phyloP scores from a whole-genome alignment of 441 rosid genomes.

The Adansonia rubrostipa region DNA sequence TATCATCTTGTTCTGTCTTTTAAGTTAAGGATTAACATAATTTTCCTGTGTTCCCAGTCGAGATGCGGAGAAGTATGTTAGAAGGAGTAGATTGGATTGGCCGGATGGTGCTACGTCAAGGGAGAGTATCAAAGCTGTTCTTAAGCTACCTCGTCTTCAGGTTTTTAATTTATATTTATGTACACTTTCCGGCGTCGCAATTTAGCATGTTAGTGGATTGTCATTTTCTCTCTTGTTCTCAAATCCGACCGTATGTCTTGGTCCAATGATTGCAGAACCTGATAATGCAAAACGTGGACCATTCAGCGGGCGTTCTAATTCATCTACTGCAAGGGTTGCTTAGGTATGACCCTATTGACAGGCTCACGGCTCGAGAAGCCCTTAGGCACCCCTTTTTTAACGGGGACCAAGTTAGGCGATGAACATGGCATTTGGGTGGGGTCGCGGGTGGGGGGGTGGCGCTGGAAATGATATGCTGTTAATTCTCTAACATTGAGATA shows the following conservation, averaged over 20 bases:
- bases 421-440: background rate
- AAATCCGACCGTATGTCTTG: background rate
- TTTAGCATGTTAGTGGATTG: background rate
- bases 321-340: conserved; percentile 71
- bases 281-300: conserved; percentile 72
- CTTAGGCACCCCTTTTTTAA: conserved; percentile 69
- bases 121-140: conserved; percentile 69
- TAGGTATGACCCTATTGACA: conserved; percentile 50
- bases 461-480: too few relatives aligned
- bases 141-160: conserved; percentile 69
- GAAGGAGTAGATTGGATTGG: conserved; percentile 70
- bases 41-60: conserved; percentile 42
- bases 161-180: conserved; percentile 30
- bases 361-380: conserved; percentile 61
- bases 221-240: background rate
- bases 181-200: background rate
- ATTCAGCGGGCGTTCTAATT: conserved; percentile 69
- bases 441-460: too few relatives aligned
- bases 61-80: conserved; percentile 65
- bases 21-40: background rate
- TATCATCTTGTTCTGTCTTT: background rate
- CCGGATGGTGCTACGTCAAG: conserved; percentile 73
- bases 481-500: too few relatives aligned
- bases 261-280: conserved; percentile 46
- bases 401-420: conserved; percentile 33